Conservation (phyloP, 1,139 yeast species). For the Yamadazyma trypodendri region DNA sequence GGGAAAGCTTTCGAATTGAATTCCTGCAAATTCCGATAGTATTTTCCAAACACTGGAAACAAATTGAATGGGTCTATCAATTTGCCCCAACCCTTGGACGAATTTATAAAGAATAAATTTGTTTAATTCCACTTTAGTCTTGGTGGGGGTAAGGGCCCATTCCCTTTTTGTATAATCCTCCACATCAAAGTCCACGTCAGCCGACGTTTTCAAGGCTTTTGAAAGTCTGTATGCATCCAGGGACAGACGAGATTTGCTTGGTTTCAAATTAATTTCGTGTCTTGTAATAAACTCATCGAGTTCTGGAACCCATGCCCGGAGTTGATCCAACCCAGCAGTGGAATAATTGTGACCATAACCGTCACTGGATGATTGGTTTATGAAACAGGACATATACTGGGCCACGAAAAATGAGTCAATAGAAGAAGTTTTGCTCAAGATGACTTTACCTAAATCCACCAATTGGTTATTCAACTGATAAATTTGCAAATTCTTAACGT, state of each 20-base stretch:
- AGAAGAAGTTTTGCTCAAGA: constrained; percentile 18
- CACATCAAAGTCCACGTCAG: neutral
- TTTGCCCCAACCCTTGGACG: constrained; percentile 31
- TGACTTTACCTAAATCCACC: constrained; percentile 27
- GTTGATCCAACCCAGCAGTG: constrained; percentile 27
- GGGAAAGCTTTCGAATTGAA: constrained; percentile 17
- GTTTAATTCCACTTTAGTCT: constrained; percentile 15
- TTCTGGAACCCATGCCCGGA: constrained; percentile 35
- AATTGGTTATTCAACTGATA: constrained; percentile 30
- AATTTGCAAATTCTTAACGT: constrained; percentile 23
- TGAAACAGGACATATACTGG: constrained; percentile 31
- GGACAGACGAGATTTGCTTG: constrained; percentile 1
- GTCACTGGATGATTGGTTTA: constrained; percentile 24
- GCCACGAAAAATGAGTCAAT: constrained; percentile 30
- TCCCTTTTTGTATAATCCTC: constrained; percentile 1
- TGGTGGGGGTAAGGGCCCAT: neutral
- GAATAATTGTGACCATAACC: constrained; percentile 26
- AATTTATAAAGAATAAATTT: constrained; percentile 31
- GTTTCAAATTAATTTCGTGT: constrained; percentile 5
- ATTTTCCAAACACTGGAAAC: constrained; percentile 29
- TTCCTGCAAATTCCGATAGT: constrained; percentile 37
- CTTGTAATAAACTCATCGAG: constrained; percentile 20
- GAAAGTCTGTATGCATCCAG: neutral
- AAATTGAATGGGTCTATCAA: constrained; percentile 35
- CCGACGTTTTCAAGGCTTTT: neutral